These are phyloP conservation scores for Nicotiana rustica DNA, from an alignment of 305 asterid species.

Conservation along the genomic window DNA sequence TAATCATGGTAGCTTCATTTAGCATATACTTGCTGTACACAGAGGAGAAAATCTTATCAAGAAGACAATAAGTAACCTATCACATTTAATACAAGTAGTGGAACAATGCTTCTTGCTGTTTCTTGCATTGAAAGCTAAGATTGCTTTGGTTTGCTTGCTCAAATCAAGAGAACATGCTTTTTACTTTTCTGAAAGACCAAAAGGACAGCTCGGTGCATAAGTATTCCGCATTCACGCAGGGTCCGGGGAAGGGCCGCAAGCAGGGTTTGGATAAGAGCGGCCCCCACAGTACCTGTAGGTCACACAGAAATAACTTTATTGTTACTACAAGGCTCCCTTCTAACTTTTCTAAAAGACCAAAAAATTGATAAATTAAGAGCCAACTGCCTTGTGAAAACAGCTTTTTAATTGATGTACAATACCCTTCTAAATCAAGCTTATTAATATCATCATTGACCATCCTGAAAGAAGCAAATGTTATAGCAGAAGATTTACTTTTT, in stretches of 20 bases:
- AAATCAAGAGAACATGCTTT: conserved; percentile 34
- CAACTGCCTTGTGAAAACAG: background rate
- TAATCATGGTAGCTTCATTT: conserved; percentile 28
- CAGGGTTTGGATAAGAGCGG: too few species aligned
- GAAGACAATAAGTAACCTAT: conserved; percentile 41
- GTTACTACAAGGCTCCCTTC: background rate
- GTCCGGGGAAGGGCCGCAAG: too few species aligned
- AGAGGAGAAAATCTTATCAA: conserved; percentile 23
- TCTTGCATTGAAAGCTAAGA: conserved; percentile 61
- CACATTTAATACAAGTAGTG: conserved; percentile 43
- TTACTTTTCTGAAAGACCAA: conserved; percentile 38
- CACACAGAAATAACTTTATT: too few species aligned
- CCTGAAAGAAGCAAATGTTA: background rate
- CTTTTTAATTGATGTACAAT: background rate
- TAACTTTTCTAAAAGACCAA: conserved; percentile 37
- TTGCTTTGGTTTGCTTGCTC: conserved; percentile 42
- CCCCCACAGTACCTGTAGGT: too few species aligned
- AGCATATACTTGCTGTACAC: background rate
- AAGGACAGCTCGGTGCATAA: too few species aligned
- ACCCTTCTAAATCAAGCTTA: background rate
- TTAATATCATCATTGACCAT: background rate
- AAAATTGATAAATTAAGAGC: background rate
- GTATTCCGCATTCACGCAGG: too few species aligned
- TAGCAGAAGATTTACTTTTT: background rate
- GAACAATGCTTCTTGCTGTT: conserved; percentile 42